phyloP scores from a whole-genome alignment of 805 yeast species.

The Novakomyces olei region DNA sequence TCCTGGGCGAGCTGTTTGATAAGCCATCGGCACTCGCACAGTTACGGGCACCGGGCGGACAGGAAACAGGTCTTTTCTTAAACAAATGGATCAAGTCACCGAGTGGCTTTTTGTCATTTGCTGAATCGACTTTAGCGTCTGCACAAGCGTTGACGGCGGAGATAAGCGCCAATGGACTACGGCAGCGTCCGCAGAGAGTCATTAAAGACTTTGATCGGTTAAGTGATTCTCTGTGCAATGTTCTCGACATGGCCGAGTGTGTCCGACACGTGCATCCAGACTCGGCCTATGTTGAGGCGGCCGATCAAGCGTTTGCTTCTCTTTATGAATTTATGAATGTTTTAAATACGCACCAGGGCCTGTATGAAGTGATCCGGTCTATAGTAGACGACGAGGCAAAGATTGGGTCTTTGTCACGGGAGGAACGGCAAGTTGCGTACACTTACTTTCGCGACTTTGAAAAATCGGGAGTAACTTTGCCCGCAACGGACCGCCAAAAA shows the following conservation, averaged over 20 bases:
- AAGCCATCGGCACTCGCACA: slow-evolving; percentile 4
- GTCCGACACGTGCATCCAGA: slow-evolving; percentile 67
- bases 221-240: slow-evolving; percentile 75
- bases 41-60: slow-evolving; percentile 1
- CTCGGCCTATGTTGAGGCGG: slow-evolving; percentile 44
- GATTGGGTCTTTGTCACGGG: slow-evolving; percentile 28
- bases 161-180: slow-evolving; percentile 22
- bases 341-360: slow-evolving; percentile 58
- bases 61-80: slow-evolving; percentile 41
- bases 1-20: slow-evolving; percentile 12
- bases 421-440: slow-evolving; percentile 65
- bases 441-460: slow-evolving; percentile 66
- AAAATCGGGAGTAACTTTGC: slow-evolving; percentile 72
- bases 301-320: slow-evolving; percentile 68
- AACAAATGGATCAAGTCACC: slow-evolving; percentile 53
- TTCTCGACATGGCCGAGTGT: slow-evolving; percentile 83
- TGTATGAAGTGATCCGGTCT: slow-evolving; percentile 37
- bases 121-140: slow-evolving; percentile 35
- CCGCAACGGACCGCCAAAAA: slow-evolving; percentile 15
- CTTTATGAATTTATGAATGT: slow-evolving; percentile 89
- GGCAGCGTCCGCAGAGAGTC: slow-evolving; percentile 26
- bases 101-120: slow-evolving; percentile 44
- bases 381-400: slow-evolving; percentile 27
- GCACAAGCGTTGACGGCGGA: slow-evolving; percentile 41
- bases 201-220: slow-evolving; percentile 55